Conservation (phyloP, 2,329 filamentous ascomycete genomes). For the Trichoderma sp. region DNA sequence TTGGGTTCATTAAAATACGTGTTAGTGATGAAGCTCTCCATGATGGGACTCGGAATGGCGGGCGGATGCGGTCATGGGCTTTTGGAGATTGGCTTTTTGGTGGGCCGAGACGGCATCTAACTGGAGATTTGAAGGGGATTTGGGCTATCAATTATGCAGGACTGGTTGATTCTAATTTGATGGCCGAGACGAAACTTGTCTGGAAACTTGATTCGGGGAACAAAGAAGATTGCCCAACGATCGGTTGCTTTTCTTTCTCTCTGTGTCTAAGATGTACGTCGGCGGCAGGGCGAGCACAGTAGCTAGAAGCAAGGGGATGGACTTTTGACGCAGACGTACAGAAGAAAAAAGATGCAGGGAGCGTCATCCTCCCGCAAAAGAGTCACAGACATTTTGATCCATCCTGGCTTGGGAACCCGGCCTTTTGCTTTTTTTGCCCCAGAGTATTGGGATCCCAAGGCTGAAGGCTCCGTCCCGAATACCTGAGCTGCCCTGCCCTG, state of each 20-base stretch:
- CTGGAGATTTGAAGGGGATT: not conserved
- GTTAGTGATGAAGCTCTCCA: not conserved
- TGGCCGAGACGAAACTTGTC: not conserved
- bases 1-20: conserved; percentile 1
- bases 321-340: not conserved
- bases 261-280: not conserved
- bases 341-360: not conserved
- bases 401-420: not conserved
- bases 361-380: not conserved
- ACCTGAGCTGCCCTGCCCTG: not conserved
- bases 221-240: not conserved
- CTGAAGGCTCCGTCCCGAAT: conserved; percentile 3
- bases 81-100: not conserved
- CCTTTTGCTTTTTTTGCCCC: not conserved
- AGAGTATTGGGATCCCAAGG: not conserved
- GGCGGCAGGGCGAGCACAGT: not conserved
- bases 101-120: not conserved
- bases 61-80: conserved; percentile 7
- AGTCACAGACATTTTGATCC: not conserved
- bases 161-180: not conserved
- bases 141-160: not conserved
- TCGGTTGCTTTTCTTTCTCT: not conserved
- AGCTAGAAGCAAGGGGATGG: not conserved
- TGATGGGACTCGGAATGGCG: not conserved
- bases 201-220: not conserved